Evolutionary conservation across 202 grass and related monocot species (phyloP), one percentile per base, ranked within the genome.

Genomic region (Dendrocalamus latiflorus): DNA sequence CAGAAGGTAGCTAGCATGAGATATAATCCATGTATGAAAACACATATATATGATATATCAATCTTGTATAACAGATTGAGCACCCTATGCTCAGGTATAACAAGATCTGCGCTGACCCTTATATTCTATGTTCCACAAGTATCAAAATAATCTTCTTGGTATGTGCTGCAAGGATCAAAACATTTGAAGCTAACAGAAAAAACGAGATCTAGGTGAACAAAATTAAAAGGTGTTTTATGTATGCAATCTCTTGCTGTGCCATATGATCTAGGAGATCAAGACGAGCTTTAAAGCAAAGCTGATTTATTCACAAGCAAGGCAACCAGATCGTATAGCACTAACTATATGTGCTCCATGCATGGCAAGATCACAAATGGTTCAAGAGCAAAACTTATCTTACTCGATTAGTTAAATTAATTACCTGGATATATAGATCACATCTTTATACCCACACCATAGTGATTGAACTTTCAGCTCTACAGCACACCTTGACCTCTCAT

Each of bases 401-500:
- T n/a, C 9, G 64, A 79, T 71, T 54, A 21, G 9, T 70, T 50
- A 22, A 64, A 60, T 13, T 70, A 76, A 28, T 55, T 83, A 87
- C 85, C 85, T 77, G 72, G 37, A 38, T 54, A 55, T 77, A 24
- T 26, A 71, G 72, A 83, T 83, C 73, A 82, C 45, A 83, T 87
- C 56, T 55, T 77, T 4, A 82, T 24, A 55, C 39, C 15, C 79
- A 71, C n/a, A 18, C 2, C 78, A 77, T 60, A 63, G 68, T 26
- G 26, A 87, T 65, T 70, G 33, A 69, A 8, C n/a, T n/a, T n/a
- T n/a, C n/a, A n/a, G n/a, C n/a, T n/a, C n/a, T n/a, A n/a, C 41
- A 60, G 4, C 53, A 74, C 18, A 54, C 4, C 47, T 72, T 25
- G 37, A 86, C 39, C 72, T 65, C 34, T 68, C 53, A 50, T 33